Evolutionary conservation across 1,284 basidiomycete genomes (phyloP).

Genomic region (Tilletia setariae): DNA sequence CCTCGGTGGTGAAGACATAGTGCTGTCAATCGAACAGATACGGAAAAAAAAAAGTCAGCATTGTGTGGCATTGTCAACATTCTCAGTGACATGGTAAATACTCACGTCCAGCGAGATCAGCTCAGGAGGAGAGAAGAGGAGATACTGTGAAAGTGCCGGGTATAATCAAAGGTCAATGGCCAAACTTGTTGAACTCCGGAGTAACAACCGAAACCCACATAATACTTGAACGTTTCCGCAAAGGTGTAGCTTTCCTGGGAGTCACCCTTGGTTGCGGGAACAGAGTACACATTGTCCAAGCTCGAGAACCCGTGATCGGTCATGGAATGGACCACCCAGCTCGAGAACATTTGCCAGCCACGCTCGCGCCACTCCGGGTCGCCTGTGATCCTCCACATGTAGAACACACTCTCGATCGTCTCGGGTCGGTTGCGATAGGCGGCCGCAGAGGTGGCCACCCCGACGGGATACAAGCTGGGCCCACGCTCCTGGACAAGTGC

Average conservation of each 20-base stretch:
- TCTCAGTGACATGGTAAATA: conserved; percentile 5
- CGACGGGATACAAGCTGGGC: conserved; percentile 36
- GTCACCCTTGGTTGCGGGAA: conserved; percentile 50
- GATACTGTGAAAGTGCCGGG: conserved; percentile 43
- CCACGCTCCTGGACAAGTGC: not conserved
- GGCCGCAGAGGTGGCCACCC: conserved; percentile 33
- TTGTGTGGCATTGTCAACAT: not conserved
- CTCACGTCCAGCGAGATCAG: conserved; percentile 59
- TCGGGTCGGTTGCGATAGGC: conserved; percentile 58
- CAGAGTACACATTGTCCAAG: conserved; percentile 55
- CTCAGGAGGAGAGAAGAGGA: conserved; percentile 59
- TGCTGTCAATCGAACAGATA: conserved; percentile 40
- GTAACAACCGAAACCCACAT: conserved; percentile 3
- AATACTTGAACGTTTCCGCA: conserved; percentile 60
- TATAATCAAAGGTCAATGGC: no score
- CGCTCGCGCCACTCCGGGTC: conserved; percentile 62
- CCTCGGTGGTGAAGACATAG: conserved; percentile 61
- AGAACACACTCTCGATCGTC: conserved; percentile 62
- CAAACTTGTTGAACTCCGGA: no score
- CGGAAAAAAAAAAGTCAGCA: not conserved
- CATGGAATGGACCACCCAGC: conserved; percentile 58
- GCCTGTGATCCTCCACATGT: conserved; percentile 62
- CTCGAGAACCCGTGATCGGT: conserved; percentile 56
- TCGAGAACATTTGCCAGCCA: conserved; percentile 63
- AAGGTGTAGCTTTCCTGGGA: conserved; percentile 61